These are phyloP conservation scores for Alternaria incomplexa DNA, from an alignment of 2,329 filamentous ascomycete species.

Conservation along the genomic window DNA sequence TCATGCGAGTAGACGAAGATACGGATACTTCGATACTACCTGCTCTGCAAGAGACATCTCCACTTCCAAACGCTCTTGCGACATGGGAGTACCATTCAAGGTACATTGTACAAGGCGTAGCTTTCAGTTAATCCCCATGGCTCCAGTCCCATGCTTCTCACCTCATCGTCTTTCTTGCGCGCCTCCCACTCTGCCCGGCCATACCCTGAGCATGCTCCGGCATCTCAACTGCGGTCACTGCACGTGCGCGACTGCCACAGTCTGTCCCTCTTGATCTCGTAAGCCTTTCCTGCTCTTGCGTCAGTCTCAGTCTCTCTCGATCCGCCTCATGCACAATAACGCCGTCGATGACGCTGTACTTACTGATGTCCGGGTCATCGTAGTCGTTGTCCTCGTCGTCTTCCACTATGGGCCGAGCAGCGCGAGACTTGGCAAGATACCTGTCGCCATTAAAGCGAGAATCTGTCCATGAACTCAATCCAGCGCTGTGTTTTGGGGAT, in stretches of 20 bases:
- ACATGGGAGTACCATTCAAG: neutral
- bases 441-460: slow-evolving; percentile 7
- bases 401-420: neutral
- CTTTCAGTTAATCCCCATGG: neutral
- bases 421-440: neutral
- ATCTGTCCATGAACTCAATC: slow-evolving; percentile 1
- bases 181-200: neutral
- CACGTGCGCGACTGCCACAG: slow-evolving; percentile 1
- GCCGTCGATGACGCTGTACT: slow-evolving; percentile 11
- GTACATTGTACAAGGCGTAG: neutral
- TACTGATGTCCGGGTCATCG: slow-evolving; percentile 13
- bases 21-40: neutral
- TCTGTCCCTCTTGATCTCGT: slow-evolving; percentile 1
- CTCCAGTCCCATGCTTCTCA: neutral
- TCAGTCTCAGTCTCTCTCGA: neutral
- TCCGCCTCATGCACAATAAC: slow-evolving; percentile 5
- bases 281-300: neutral
- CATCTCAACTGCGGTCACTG: neutral
- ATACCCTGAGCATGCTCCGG: neutral
- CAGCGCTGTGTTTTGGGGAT: neutral
- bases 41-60: neutral
- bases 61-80: neutral
- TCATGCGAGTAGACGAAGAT: neutral
- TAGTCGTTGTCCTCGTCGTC: neutral
- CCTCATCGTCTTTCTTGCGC: neutral